These are phyloP conservation scores for Triticum dicoccoides DNA, from an alignment of 176 grass and related monocot species.

Conservation along the genomic window DNA sequence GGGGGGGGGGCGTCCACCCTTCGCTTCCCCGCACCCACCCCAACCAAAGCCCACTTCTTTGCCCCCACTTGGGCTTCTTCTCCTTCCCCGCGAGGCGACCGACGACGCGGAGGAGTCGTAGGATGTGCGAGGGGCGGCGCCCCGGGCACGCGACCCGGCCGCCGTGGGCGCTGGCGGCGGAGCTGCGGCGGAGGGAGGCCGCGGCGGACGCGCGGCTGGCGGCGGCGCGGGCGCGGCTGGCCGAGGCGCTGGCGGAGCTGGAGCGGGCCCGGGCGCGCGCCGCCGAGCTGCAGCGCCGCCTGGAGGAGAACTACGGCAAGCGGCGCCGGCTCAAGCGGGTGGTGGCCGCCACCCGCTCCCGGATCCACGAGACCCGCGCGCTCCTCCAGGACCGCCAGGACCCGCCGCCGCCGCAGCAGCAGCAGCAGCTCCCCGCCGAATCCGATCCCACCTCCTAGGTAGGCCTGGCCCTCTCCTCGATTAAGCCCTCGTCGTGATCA, in stretches of 20 bases:
- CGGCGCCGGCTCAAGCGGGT: slow-evolving; percentile 37
- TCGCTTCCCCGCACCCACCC: neutral
- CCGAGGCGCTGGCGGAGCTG: slow-evolving; percentile 52
- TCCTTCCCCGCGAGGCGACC: neutral
- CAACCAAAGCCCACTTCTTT: neutral
- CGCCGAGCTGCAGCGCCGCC: slow-evolving; percentile 48
- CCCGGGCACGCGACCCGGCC: slow-evolving; percentile 5
- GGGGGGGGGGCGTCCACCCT: too few species aligned
- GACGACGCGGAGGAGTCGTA: neutral
- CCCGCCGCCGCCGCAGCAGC: too few species aligned
- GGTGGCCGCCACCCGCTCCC: slow-evolving; percentile 15
- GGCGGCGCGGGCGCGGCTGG: slow-evolving; percentile 47
- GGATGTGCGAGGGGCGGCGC: slow-evolving; percentile 58
- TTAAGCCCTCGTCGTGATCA: neutral
- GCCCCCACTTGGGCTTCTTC: neutral
- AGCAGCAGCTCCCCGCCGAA: neutral
- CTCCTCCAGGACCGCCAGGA: slow-evolving; percentile 4
- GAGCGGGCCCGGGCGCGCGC: slow-evolving; percentile 49
- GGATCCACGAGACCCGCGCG: slow-evolving; percentile 41
- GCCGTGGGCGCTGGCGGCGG: slow-evolving; percentile 18
- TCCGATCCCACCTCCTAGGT: slow-evolving; percentile 11
- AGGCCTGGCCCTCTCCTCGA: neutral
- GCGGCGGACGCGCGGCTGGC: slow-evolving; percentile 50
- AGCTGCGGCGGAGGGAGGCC: slow-evolving; percentile 33
- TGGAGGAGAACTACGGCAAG: slow-evolving; percentile 55